phyloP scores from a whole-genome alignment of 2,329 filamentous ascomycete genomes.

The Chrysoporthe puriensis region DNA sequence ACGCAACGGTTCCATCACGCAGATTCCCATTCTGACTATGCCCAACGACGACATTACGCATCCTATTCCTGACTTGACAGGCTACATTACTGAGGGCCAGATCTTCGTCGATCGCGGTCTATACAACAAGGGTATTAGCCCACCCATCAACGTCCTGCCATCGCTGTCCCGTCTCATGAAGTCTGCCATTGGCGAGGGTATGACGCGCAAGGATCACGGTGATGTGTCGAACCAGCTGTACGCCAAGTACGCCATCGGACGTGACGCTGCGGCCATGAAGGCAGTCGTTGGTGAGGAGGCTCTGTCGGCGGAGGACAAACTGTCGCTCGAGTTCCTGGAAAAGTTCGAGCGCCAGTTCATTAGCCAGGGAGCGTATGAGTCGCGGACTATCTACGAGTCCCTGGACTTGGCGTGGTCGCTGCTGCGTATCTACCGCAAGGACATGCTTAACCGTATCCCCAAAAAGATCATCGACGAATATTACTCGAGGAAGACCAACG shows the following conservation, averaged over 20 bases:
- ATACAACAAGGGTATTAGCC: slow-evolving; percentile 96
- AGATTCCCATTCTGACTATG: slow-evolving; percentile 99
- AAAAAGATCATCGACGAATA: slow-evolving; percentile 82
- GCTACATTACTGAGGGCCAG: slow-evolving; percentile 98
- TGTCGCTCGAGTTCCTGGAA: slow-evolving; percentile 97
- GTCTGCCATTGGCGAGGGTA: slow-evolving; percentile 96
- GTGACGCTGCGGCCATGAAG: slow-evolving; percentile 98
- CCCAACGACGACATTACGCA: slow-evolving; percentile 99
- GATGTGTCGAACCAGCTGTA: slow-evolving; percentile 99
- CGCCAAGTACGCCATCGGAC: slow-evolving; percentile 98
- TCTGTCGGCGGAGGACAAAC: slow-evolving; percentile 92
- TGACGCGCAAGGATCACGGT: slow-evolving; percentile 94
- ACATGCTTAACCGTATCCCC: slow-evolving; percentile 93
- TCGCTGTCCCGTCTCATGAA: slow-evolving; percentile 99
- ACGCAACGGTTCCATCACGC: slow-evolving; percentile 97
- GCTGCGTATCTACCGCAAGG: slow-evolving; percentile 96
- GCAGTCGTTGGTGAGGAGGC: slow-evolving; percentile 98
- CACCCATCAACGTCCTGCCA: slow-evolving; percentile 96
- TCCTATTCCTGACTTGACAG: slow-evolving; percentile 97
- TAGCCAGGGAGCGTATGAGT: slow-evolving; percentile 88
- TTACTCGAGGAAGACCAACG: slow-evolving; percentile 62
- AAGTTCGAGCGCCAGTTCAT: slow-evolving; percentile 98
- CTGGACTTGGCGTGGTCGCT: slow-evolving; percentile 96
- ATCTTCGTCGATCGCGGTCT: slow-evolving; percentile 96
- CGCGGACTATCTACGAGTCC: slow-evolving; percentile 87